Percentiles rank a stretch among this genome's conserved stretches.
phyloP scores from a whole-genome alignment of 257 asterid species.

The Nicotiana otophora region DNA sequence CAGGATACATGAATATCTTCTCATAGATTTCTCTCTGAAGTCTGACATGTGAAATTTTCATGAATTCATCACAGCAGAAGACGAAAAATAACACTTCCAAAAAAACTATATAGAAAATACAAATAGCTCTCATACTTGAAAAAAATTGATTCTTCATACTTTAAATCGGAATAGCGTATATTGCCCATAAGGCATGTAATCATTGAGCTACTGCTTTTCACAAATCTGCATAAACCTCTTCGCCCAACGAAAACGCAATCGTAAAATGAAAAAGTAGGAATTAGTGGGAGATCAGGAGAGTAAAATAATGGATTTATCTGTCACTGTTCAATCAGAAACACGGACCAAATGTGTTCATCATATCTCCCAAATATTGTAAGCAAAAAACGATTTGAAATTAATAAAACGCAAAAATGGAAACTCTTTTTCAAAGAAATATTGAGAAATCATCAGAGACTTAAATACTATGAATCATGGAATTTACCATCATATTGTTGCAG shows the following conservation, averaged over 20 bases:
- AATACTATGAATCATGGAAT: constrained; percentile 46
- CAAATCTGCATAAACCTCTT: neutral
- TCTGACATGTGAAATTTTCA: constrained; percentile 49
- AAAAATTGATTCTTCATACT: neutral
- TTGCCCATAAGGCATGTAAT: constrained; percentile 29
- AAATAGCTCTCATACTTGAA: neutral
- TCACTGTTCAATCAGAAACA: constrained; percentile 52
- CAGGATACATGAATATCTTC: constrained; percentile 37
- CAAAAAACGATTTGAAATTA: neutral
- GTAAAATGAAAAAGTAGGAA: neutral
- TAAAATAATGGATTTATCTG: constrained; percentile 30
- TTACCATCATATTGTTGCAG: constrained; percentile 52
- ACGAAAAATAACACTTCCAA: no score
- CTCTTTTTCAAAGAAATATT: neutral
- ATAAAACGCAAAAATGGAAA: neutral
- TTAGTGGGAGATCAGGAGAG: constrained; percentile 37
- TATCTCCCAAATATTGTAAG: constrained; percentile 16
- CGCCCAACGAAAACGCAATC: neutral
- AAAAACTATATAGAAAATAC: neutral
- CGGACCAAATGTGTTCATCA: constrained; percentile 53
- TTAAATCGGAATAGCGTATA: constrained; percentile 41
- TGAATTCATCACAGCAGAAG: constrained; percentile 42
- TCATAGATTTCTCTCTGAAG: constrained; percentile 59
- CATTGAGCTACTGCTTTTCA: constrained; percentile 19
- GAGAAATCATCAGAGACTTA: constrained; percentile 59